A percentile compares a stretch with the other conserved stretches of the same genome.
These are phyloP conservation scores for Casuarina glauca DNA, from an alignment of 306 rosid species.

Conservation along the genomic window DNA sequence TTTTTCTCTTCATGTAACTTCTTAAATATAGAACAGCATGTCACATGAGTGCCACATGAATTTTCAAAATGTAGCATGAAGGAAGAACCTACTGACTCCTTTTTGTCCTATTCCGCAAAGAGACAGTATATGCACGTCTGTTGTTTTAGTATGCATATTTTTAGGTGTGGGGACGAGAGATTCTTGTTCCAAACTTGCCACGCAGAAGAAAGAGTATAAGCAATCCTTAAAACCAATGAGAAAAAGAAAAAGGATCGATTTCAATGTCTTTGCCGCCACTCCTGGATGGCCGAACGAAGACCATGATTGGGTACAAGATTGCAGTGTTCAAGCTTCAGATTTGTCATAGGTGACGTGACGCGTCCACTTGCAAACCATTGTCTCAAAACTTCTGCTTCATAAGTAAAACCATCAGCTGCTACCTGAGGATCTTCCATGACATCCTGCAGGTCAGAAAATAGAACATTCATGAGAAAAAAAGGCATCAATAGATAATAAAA, in stretches of 20 bases:
- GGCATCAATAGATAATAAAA: not conserved
- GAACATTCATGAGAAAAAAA: not conserved
- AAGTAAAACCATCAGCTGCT: conserved; percentile 80
- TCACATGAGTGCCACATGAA: no score
- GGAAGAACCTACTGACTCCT: no score
- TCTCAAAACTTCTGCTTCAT: conserved; percentile 67
- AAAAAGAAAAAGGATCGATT: not conserved
- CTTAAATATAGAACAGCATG: no score
- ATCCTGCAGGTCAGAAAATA: conserved; percentile 54
- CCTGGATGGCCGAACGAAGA: conserved; percentile 74
- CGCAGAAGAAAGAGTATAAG: not conserved
- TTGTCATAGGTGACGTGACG: conserved; percentile 77
- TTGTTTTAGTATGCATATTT: no score
- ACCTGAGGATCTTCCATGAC: conserved; percentile 84
- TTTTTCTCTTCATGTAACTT: no score
- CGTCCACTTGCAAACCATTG: conserved; percentile 77
- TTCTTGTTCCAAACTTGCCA: no score
- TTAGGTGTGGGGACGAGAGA: no score
- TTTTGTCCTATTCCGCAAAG: no score
- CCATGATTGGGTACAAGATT: conserved; percentile 72
- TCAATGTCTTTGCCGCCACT: conserved; percentile 71
- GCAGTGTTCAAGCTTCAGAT: conserved; percentile 51
- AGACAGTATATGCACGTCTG: no score
- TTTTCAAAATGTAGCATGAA: no score
- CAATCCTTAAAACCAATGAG: not conserved